Percentiles rank a stretch among this genome's conserved stretches.
phyloP scores from a whole-genome alignment of 1,284 basidiomycete genomes.

The Rhodotorula glutinis region DNA sequence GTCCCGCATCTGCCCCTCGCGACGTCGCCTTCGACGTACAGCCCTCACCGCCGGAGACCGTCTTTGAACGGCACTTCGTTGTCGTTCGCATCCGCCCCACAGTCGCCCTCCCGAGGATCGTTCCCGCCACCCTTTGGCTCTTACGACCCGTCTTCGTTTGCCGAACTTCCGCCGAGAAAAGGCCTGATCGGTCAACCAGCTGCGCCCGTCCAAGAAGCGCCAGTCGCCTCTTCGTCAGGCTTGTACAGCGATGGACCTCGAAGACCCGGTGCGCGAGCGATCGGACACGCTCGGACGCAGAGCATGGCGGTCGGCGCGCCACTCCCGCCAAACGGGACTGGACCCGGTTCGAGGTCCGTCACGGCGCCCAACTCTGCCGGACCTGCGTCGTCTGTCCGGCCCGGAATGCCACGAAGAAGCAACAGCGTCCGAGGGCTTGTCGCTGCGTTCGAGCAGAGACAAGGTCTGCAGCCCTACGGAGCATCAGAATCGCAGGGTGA shows the following conservation, averaged over 20 bases:
- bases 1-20: not conserved
- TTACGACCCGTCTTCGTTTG: not conserved
- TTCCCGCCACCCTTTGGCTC: not conserved
- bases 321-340: not conserved
- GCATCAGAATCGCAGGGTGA: not conserved
- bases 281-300: constrained; percentile 25
- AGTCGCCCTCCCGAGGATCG: not conserved
- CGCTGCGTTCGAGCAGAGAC: not conserved
- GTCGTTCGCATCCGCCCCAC: not conserved
- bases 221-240: constrained; percentile 49
- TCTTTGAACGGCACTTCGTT: not conserved
- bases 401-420: not conserved
- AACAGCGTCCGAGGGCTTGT: not conserved
- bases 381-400: not conserved
- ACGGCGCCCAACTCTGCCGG: constrained; percentile 1
- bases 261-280: constrained; percentile 17
- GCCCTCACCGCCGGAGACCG: not conserved
- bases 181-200: constrained; percentile 37
- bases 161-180: constrained; percentile 30
- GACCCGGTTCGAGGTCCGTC: not conserved
- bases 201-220: constrained; percentile 14
- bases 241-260: constrained; percentile 31
- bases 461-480: not conserved
- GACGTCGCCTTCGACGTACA: not conserved
- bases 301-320: constrained; percentile 25